Evolutionary conservation across 495 filamentous ascomycete genomes (phyloP).

Genomic region (Neurospora tetraspora): DNA sequence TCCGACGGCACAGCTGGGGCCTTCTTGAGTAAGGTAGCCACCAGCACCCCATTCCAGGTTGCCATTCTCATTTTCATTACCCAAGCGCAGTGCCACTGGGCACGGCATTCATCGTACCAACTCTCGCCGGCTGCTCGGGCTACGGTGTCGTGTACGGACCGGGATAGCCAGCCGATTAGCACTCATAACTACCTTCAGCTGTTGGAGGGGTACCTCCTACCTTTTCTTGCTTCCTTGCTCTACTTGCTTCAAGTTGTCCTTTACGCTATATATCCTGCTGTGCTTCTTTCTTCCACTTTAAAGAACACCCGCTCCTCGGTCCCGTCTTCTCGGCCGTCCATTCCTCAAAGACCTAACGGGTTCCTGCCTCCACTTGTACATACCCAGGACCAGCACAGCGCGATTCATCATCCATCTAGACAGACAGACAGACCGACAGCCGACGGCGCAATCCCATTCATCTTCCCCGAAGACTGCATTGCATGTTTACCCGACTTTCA

Average conservation of each 20-base stretch:
- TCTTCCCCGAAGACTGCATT: not conserved
- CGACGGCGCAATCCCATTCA: not conserved
- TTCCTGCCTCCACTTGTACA: not conserved
- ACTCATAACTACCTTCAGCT: not conserved
- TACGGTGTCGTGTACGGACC: not conserved
- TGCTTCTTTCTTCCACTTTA: not conserved
- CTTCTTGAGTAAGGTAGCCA: not conserved
- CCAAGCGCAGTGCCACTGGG: not conserved
- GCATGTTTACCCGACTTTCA: conserved; percentile 2
- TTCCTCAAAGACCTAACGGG: not conserved
- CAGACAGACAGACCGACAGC: not conserved
- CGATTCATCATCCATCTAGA: not conserved
- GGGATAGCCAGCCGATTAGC: not conserved
- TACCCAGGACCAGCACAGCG: not conserved
- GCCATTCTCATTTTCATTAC: not conserved
- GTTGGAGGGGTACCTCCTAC: not conserved
- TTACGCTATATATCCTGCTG: not conserved
- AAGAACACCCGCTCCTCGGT: not conserved
- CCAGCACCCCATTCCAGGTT: not conserved
- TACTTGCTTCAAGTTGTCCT: not conserved
- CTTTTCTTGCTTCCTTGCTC: not conserved
- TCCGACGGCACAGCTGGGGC: not conserved
- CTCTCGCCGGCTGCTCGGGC: not conserved
- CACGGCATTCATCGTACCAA: not conserved
- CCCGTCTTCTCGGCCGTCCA: not conserved